Conservation (phyloP, 257 asterid genomes). For the Ligustrum vulgare region DNA sequence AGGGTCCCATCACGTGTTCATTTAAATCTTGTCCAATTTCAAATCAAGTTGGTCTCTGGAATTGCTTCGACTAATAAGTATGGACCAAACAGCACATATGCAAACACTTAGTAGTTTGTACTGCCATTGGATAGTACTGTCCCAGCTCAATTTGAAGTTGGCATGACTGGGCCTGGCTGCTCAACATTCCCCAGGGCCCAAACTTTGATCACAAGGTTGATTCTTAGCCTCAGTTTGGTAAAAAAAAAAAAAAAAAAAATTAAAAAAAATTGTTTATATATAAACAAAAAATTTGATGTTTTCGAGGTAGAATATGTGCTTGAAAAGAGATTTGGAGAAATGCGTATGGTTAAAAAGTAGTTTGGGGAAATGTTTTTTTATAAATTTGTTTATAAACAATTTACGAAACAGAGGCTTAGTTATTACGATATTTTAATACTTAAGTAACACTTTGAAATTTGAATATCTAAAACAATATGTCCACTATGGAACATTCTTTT, state of each 20-base stretch:
- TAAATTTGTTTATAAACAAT: no score
- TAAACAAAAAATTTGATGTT: no score
- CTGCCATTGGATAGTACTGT: background rate
- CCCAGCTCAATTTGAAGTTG: background rate
- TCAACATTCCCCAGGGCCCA: background rate
- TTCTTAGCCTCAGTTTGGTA: background rate
- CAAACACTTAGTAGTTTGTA: background rate
- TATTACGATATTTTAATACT: background rate
- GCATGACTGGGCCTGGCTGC: background rate
- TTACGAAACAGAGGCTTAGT: no score
- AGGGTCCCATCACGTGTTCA: background rate
- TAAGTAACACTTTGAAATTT: slow-evolving; percentile 4
- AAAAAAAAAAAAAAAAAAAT: no score
- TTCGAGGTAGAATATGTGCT: no score
- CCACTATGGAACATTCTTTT: background rate
- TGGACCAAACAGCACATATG: background rate
- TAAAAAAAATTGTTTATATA: no score
- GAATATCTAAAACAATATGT: background rate
- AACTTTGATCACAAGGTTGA: background rate
- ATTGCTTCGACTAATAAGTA: background rate
- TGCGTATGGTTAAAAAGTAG: no score
- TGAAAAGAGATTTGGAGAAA: no score
- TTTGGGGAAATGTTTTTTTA: no score
- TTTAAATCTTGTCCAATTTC: background rate
- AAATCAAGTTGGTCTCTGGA: background rate